Evolutionary conservation across 2,329 filamentous ascomycete species (phyloP), one percentile per base, ranked within the genome.

Genomic region (Penicillium sp.): DNA sequence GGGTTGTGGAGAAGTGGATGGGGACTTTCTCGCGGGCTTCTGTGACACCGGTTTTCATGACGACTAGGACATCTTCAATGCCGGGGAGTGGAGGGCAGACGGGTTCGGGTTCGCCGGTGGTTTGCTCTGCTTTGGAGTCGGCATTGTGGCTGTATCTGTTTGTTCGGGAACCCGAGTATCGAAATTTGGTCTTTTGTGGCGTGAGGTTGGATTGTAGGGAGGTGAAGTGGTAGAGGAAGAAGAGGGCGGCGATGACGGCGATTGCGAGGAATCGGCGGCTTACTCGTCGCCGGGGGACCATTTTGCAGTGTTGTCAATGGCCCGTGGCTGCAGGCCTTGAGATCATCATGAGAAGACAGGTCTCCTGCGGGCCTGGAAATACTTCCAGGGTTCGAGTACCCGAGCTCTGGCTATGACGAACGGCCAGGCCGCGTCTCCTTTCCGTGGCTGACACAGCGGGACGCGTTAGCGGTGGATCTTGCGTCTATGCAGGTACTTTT

Each of bases 1-100:
- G 75, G 0, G 83, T 83, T 1, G 82, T 83, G 50, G 76, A 68
- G 57, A 85, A 78, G 62, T 86, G 83, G 3, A 78, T 70, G 1
- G 83, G 82, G 2, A 87, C 76, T 66, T 85, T 85, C 27, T 81
- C 77, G 53, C 75, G 70, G 14, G 83, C 77, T 63, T 87, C 84
- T 8, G 82, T 83, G 16, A 84, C 83, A 53, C 84, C 85, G 0
- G 85, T 87, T 61, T 82, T 81, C 59, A 87, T 74, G 10, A 85
- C 73, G 16, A 87, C 78, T 58, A 86, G 80, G 47, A 86, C 71
- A 65, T 86, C 77, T 3, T 82, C 75, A 23, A 81, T 72, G 13
- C 77, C 78, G 10, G 76, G 70, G 3, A 77, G 59, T 3, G 70
- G 60, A 6, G 72, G 72, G 27, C 74, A 77, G 42, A 64, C 47